Evolutionary conservation across 2,329 filamentous ascomycete species (phyloP), one percentile per base, ranked within the genome.

Genomic region (Raffaelea ambrosiae): DNA sequence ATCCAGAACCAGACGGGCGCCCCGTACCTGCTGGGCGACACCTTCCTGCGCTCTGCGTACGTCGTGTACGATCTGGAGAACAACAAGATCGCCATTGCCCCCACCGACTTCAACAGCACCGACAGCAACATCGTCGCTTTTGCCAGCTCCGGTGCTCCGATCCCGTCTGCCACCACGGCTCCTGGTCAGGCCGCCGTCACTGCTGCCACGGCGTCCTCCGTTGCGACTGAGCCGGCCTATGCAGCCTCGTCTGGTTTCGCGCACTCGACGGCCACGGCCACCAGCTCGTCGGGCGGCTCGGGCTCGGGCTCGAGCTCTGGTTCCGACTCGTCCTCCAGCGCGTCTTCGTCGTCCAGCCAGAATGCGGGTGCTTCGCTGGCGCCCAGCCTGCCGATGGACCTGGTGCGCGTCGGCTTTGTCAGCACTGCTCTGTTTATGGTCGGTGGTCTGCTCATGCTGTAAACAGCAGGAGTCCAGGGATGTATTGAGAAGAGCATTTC

Each of bases 21-120:
- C 3, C 62, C 69, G 0, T 76, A 63, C 53, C 63, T 80, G 39
- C 67, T 81, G 10, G 77, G 77, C 40, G 77, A 79, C 55, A 76
- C 72, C 0, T 81, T 81, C 57, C 61, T 81, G 29, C 71, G 77
- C 47, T 80, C 76, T 1, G 77, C 76, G 1, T 81, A 80, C 51
- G 72, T 80, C 5, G 76, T 80, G 8, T 81, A 79, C 53, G 77
- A 81, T 52, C 62, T 80, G 19, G 67, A 71, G 44, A 80, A 80
- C 60, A 74, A 79, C 57, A 64, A 79, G 55, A 66, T 81, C 48
- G 76, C 59, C 18, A 61, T 81, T 19, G 77, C 76, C 4, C 64
- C 67, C 16, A 78, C 77, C 11, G 66, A 76, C 50, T 79, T 79
- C 60, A 78, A 77, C 58, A 65, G 73, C 1, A 75, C 73, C 1